A percentile compares a stretch with the other conserved stretches of the same genome.
Evolutionary conservation across 148 eudicot species (phyloP).

Genomic region (Talinum fruticosum): DNA sequence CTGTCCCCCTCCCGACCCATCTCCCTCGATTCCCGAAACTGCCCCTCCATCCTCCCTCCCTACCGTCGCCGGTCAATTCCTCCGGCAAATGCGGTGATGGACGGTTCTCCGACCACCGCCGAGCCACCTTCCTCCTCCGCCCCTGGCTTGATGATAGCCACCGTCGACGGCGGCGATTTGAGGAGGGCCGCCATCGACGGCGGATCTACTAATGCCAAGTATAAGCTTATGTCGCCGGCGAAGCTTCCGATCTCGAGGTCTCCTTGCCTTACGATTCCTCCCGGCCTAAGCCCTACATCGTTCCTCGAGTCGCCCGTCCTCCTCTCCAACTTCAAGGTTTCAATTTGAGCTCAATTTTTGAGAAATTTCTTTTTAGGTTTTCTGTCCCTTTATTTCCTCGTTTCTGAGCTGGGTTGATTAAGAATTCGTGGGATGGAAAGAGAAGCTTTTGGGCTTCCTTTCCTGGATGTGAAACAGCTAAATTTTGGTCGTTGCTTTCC

Average conservation of each 20-base stretch:
- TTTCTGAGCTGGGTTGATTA: neutral
- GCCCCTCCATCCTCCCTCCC: slow-evolving; percentile 15
- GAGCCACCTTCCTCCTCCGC: slow-evolving; percentile 13
- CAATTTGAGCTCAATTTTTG: neutral
- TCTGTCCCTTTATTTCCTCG: neutral
- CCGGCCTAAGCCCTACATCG: slow-evolving; percentile 86
- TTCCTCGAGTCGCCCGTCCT: slow-evolving; percentile 93
- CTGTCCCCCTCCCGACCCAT: neutral
- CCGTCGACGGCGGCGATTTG: neutral
- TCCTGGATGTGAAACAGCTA: neutral
- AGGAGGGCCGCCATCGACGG: slow-evolving; percentile 9
- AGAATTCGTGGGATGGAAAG: neutral
- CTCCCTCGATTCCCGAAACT: slow-evolving; percentile 8
- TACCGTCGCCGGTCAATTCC: neutral
- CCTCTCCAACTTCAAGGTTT: slow-evolving; percentile 85
- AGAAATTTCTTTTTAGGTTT: neutral
- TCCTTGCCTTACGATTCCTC: slow-evolving; percentile 65
- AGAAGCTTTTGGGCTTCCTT: neutral
- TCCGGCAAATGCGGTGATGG: slow-evolving; percentile 12
- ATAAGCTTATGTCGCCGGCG: slow-evolving; percentile 89
- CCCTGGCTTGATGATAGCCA: no score
- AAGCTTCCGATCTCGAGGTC: slow-evolving; percentile 86
- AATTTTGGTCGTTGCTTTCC: neutral
- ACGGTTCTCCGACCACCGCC: neutral
- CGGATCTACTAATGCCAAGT: slow-evolving; percentile 38